Base-by-base conservation (phyloP, 441 rosid species). In the Arabidopsis hybrid region DNA sequence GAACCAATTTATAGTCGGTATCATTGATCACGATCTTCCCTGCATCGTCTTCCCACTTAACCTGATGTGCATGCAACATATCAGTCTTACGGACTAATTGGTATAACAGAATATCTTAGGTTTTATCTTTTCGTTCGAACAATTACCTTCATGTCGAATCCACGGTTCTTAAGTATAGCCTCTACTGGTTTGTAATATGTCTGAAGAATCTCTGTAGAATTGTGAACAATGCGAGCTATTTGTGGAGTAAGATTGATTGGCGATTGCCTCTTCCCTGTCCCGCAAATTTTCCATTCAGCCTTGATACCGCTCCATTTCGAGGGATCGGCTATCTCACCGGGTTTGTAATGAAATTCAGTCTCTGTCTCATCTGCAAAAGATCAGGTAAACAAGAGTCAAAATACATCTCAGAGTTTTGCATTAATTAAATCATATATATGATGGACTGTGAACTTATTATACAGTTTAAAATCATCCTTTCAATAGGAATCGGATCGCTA, bases 1-100 rank as follows among this genome's bases (percentile, higher is more conserved):
- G 91, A 8, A 74, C 21, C 70, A 91, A 83, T 8, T 60, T 68
- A 60, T 87, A 93, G 16, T 74, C 63, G n/a, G 85, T 91, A 43
- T 83, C 80, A 60, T 93, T 85, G 32, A 88, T 78, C 46, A 71
- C 63, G 4, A 71, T 9, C 72, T 65, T 71, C 43, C 80, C 80
- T 65, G 80, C 76, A 21, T 66, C 45, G 0, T 10, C 57, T 6
- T 71, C 8, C 80, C 80, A 77, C 65, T 60, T 51, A 43, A 77
- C 72, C 79, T 75, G 65, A 69, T 16, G 45, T 46, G 56, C 38
- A 38, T 7, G 3, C 9, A 62, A 62, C 52, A 62, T 53, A 68
- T 46, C 13, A 4, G 18, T 75, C 64, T 60, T 68, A 53, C 52
- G 29, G 47, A 18, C 49, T 55, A 34, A 53, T 18, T 29, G 14